These are phyloP conservation scores for Backusella parvicylindrica DNA, from an alignment of 192 early-diverging fungal species.

Conservation along the genomic window DNA sequence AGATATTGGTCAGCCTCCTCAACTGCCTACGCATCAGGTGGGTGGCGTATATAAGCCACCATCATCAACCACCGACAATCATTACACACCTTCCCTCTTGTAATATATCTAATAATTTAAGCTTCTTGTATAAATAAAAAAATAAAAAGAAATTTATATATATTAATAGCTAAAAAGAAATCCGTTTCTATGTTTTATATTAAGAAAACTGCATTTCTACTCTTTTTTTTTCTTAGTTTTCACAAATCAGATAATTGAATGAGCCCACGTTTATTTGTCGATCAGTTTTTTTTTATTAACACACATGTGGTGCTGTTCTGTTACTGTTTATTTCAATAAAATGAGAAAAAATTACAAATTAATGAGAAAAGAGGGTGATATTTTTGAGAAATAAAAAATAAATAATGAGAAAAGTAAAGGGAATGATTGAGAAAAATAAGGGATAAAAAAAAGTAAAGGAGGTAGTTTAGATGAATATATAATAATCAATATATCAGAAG, in stretches of 20 bases:
- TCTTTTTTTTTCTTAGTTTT: background rate
- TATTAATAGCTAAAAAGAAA: too few species aligned
- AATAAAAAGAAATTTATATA: background rate
- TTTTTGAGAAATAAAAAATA: too few species aligned
- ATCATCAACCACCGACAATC: background rate
- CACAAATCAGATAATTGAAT: background rate
- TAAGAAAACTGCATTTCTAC: too few species aligned
- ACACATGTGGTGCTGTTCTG: background rate
- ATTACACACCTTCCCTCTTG: background rate
- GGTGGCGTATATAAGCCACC: background rate
- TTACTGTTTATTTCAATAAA: too few species aligned
- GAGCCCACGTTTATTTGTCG: background rate
- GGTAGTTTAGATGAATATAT: too few species aligned
- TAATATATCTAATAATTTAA: background rate
- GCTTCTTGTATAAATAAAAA: background rate
- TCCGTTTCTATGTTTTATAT: too few species aligned
- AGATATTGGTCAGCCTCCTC: background rate
- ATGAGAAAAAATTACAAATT: too few species aligned
- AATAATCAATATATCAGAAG: too few species aligned
- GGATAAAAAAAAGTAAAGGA: too few species aligned
- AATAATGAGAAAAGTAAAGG: too few species aligned
- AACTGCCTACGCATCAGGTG: background rate
- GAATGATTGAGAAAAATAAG: too few species aligned
- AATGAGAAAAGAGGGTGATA: too few species aligned
- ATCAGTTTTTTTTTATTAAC: background rate